Evolutionary conservation across 2,329 filamentous ascomycete genomes (phyloP).

Genomic region (Venturiaceae sp.): DNA sequence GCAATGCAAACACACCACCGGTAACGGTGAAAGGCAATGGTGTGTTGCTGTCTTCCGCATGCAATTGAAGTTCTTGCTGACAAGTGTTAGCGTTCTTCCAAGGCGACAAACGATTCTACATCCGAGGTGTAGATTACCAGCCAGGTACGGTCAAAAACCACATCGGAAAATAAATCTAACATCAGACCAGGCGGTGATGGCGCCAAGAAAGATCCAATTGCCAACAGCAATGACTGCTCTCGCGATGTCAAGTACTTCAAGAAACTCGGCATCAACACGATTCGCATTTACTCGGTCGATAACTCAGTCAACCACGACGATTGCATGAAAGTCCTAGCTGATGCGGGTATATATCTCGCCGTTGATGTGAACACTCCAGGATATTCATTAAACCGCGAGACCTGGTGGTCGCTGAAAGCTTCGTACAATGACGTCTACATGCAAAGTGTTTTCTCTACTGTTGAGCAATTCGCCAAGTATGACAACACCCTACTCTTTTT

Average conservation of each 20-base stretch:
- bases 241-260: conserved; percentile 76
- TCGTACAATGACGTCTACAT: conserved; percentile 50
- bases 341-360: conserved; percentile 85
- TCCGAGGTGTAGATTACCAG: conserved; percentile 56
- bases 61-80: neutral
- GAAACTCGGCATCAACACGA: conserved; percentile 78
- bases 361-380: conserved; percentile 82
- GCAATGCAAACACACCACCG: conserved; percentile 1
- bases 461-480: conserved; percentile 76
- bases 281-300: conserved; percentile 89
- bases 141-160: conserved; percentile 29
- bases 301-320: conserved; percentile 72
- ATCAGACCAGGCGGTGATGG: neutral
- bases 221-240: conserved; percentile 58
- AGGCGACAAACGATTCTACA: conserved; percentile 50
- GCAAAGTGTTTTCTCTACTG: conserved; percentile 76
- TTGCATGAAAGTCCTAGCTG: conserved; percentile 73
- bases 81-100: conserved; percentile 46
- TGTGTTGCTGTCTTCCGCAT: neutral
- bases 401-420: neutral
- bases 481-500: conserved; percentile 80
- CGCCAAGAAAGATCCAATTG: conserved; percentile 56
- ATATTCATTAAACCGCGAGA: conserved; percentile 71
- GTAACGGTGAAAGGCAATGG: conserved; percentile 5
- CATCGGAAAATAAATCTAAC: neutral